Conservation (phyloP, 1,139 yeast species). For the Yamadazyma trypodendri region DNA sequence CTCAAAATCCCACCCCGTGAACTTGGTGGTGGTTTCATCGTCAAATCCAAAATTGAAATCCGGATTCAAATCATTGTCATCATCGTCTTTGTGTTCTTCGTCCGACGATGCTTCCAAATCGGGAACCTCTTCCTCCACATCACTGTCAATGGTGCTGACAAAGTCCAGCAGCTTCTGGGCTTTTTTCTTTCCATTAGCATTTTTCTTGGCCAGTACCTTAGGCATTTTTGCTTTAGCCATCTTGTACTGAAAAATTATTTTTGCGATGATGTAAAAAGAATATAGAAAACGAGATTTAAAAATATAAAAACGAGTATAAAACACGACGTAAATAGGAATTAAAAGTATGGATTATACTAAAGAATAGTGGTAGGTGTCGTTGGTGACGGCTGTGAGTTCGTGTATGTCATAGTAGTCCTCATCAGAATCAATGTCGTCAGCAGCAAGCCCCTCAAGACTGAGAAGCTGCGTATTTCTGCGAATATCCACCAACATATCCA, state of each 20-base stretch:
- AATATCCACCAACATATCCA: slow-evolving; percentile 55
- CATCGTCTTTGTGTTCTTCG: slow-evolving; percentile 23
- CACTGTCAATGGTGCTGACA: slow-evolving; percentile 22
- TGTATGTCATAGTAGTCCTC: slow-evolving; percentile 43
- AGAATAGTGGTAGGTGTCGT: slow-evolving; percentile 39
- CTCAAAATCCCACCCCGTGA: slow-evolving; percentile 84
- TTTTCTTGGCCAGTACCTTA: neutral
- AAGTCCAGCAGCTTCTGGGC: slow-evolving; percentile 9
- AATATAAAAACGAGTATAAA: neutral
- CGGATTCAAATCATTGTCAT: slow-evolving; percentile 59
- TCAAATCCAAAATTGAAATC: slow-evolving; percentile 69
- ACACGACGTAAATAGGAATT: neutral
- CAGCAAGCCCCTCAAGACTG: slow-evolving; percentile 41
- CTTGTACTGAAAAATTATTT: neutral
- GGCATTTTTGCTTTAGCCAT: slow-evolving; percentile 8
- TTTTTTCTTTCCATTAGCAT: slow-evolving; percentile 13
- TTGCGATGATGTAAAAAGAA: slow-evolving; percentile 1
- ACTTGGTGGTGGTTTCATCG: slow-evolving; percentile 42
- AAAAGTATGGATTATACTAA: neutral
- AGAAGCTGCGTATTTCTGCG: slow-evolving; percentile 68
- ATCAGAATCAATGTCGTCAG: slow-evolving; percentile 42
- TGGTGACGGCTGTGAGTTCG: slow-evolving; percentile 39
- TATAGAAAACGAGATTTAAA: neutral
- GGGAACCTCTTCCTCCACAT: slow-evolving; percentile 19
- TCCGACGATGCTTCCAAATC: slow-evolving; percentile 24